Evolutionary conservation across 805 yeast genomes (phyloP).

Genomic region (Myxozyma udenii): DNA sequence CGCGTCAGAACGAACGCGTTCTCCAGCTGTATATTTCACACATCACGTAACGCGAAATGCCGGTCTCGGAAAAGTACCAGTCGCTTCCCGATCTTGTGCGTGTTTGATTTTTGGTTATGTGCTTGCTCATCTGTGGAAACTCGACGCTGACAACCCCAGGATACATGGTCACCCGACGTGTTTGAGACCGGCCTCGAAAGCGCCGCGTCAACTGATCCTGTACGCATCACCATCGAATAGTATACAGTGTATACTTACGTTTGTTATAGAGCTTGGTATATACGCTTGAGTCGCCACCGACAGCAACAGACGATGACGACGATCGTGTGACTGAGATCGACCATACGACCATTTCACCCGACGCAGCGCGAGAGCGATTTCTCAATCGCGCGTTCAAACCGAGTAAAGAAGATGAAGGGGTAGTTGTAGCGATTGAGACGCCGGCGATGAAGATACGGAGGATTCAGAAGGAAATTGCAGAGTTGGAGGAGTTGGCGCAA

Average conservation of each 20-base stretch:
- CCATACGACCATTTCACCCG: constrained; percentile 17
- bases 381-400: constrained; percentile 10
- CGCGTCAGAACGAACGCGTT: no score
- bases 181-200: constrained; percentile 24
- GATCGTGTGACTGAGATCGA: constrained; percentile 24
- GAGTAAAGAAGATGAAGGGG: not conserved
- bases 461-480: constrained; percentile 15
- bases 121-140: not conserved
- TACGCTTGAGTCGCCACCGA: not conserved
- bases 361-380: constrained; percentile 25
- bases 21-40: no score
- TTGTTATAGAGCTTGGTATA: not conserved
- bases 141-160: constrained; percentile 11
- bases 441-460: constrained; percentile 15
- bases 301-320: constrained; percentile 11
- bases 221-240: not conserved
- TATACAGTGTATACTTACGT: not conserved
- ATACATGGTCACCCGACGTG: constrained; percentile 28
- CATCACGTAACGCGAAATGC: no score
- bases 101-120: not conserved
- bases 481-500: constrained; percentile 6
- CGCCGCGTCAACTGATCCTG: not conserved
- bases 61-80: constrained; percentile 16
- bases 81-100: constrained; percentile 23
- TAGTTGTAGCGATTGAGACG: constrained; percentile 5